phyloP scores from a whole-genome alignment of 23 red algal species.

The Gracilaria domingensis region DNA sequence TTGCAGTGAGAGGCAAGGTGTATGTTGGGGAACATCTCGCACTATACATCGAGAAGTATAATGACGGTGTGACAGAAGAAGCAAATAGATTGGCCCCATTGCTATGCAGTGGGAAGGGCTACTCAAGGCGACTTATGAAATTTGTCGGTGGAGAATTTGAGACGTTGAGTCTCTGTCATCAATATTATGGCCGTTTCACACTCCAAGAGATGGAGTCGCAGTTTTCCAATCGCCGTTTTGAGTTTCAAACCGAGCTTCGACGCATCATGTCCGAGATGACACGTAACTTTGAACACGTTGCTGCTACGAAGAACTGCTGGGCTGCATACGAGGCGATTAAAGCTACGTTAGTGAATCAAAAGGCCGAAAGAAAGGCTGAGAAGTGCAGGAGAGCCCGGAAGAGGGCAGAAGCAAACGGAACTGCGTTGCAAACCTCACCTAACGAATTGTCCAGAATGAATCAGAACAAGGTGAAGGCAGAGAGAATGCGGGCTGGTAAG shows the following conservation, averaged over 20 bases:
- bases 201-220: too few species aligned
- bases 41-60: neutral
- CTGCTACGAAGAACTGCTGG: neutral
- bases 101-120: neutral
- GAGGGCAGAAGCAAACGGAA: too few species aligned
- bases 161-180: too few species aligned
- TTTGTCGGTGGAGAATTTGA: too few species aligned
- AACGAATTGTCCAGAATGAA: too few species aligned
- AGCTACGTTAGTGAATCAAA: neutral
- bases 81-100: neutral
- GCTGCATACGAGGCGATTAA: neutral
- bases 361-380: neutral
- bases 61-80: neutral
- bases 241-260: neutral
- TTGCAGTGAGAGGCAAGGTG: neutral
- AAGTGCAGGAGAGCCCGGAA: too few species aligned
- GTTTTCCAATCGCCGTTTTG: neutral
- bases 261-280: neutral
- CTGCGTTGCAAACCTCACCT: too few species aligned
- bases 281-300: neutral
- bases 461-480: neutral
- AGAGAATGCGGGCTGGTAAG: neutral
- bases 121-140: constrained; percentile 3
- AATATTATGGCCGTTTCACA: too few species aligned
- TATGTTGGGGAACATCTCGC: neutral